phyloP scores from a whole-genome alignment of 768 basidiomycete genomes.

The Pleurotus tuoliensis region DNA sequence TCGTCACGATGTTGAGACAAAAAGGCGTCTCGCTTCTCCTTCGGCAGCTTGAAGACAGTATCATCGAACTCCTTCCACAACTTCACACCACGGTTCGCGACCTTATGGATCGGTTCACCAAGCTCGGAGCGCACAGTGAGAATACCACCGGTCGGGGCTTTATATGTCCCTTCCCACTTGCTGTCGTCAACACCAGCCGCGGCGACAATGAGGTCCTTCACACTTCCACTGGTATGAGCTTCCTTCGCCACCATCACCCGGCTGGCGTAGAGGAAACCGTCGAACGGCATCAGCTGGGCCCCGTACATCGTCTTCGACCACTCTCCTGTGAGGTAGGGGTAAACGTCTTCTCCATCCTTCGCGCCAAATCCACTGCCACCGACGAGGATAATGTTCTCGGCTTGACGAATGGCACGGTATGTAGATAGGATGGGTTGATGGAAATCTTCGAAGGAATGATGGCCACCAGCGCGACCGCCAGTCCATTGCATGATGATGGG shows the following conservation, averaged over 20 bases:
- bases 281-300: slow-evolving; percentile 95
- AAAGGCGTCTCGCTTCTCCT: slow-evolving; percentile 93
- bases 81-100: slow-evolving; percentile 94
- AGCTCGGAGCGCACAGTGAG: slow-evolving; percentile 97
- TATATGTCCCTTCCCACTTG: slow-evolving; percentile 93
- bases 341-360: slow-evolving; percentile 79
- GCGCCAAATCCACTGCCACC: slow-evolving; percentile 94
- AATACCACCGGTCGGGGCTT: slow-evolving; percentile 92
- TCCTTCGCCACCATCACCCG: slow-evolving; percentile 99
- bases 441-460: slow-evolving; percentile 98
- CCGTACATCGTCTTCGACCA: slow-evolving; percentile 84
- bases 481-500: slow-evolving; percentile 99
- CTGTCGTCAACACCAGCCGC: slow-evolving; percentile 89
- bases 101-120: slow-evolving; percentile 98
- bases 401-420: slow-evolving; percentile 86
- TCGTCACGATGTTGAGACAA: slow-evolving; percentile 82
- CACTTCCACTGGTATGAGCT: slow-evolving; percentile 89
- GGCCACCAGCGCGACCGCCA: slow-evolving; percentile 96
- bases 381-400: slow-evolving; percentile 84
- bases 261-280: slow-evolving; percentile 93
- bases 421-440: slow-evolving; percentile 92
- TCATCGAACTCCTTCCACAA: slow-evolving; percentile 99
- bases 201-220: slow-evolving; percentile 95
- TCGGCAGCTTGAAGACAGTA: slow-evolving; percentile 90
- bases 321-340: slow-evolving; percentile 95